These are phyloP conservation scores for Aciculosporium take DNA, from an alignment of 2,329 filamentous ascomycete species.

Conservation along the genomic window DNA sequence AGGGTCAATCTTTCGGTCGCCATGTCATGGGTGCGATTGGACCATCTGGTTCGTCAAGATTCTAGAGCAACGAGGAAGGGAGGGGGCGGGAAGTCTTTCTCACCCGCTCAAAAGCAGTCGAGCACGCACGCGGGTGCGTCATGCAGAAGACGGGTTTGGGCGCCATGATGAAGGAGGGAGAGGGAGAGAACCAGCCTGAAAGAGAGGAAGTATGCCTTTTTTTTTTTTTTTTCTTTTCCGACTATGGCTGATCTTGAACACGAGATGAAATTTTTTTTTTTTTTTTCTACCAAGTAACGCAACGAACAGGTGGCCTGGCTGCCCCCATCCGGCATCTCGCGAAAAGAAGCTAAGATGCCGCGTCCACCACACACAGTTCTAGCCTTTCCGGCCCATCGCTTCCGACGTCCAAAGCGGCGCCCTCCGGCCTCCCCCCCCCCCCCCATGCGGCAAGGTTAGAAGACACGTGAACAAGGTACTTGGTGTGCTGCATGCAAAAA, in stretches of 20 bases:
- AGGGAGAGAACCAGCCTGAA: not conserved
- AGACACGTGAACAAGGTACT: too few relatives aligned
- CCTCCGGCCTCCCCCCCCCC: too few relatives aligned
- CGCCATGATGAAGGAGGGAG: conserved; percentile 3
- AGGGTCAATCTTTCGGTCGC: not conserved
- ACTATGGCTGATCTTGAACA: too few relatives aligned
- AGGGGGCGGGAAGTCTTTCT: too few relatives aligned
- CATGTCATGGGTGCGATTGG: too few relatives aligned
- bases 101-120: conserved; percentile 92
- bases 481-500: too few relatives aligned
- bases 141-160: conserved; percentile 63
- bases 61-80: too few relatives aligned
- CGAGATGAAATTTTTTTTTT: not conserved
- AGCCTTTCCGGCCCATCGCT: too few relatives aligned
- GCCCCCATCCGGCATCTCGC: not conserved
- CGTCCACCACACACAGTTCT: too few relatives aligned
- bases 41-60: too few relatives aligned
- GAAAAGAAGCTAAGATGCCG: not conserved
- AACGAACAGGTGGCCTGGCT: not conserved
- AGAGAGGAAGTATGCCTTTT: not conserved
- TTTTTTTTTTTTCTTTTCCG: not conserved
- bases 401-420: too few relatives aligned
- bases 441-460: too few relatives aligned
- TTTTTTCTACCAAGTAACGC: not conserved
- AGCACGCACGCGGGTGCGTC: conserved; percentile 89